These are phyloP conservation scores for Periglandula ipomoeae DNA, from an alignment of 2,329 filamentous ascomycete species.

Conservation along the genomic window DNA sequence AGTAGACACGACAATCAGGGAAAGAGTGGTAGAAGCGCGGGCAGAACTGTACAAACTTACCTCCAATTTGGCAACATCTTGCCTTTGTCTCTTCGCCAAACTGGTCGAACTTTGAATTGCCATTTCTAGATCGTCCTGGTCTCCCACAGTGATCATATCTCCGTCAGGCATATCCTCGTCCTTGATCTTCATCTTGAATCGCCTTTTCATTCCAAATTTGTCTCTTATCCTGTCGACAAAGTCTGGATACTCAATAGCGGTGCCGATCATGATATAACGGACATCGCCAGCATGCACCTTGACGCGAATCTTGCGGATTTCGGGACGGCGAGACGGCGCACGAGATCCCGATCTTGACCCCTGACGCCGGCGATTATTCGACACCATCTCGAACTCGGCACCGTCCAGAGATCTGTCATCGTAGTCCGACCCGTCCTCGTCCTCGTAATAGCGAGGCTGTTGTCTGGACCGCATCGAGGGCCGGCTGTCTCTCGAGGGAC, in stretches of 20 bases:
- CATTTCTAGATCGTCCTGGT: constrained; percentile 94
- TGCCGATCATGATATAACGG: constrained; percentile 79
- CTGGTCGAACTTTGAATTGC: constrained; percentile 62
- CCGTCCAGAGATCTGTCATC: constrained; percentile 64
- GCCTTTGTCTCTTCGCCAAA: constrained; percentile 60
- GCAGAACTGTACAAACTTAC: constrained; percentile 40
- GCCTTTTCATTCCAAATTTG: constrained; percentile 71
- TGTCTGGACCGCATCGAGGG: constrained; percentile 21
- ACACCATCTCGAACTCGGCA: constrained; percentile 72
- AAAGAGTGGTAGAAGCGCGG: not conserved
- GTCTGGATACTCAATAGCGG: constrained; percentile 64
- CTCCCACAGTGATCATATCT: constrained; percentile 95
- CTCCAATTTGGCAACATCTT: constrained; percentile 90
- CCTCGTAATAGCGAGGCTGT: constrained; percentile 61
- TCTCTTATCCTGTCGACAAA: constrained; percentile 72
- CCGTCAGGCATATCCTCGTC: constrained; percentile 69
- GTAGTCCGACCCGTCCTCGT: constrained; percentile 70
- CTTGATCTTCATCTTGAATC: constrained; percentile 81
- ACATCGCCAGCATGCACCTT: constrained; percentile 92
- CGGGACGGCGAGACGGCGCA: constrained; percentile 50
- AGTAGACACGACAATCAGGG: not conserved
- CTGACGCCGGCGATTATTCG: constrained; percentile 36
- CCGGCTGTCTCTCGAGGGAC: constrained; percentile 26
- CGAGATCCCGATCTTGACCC: constrained; percentile 40
- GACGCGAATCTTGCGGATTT: constrained; percentile 71